Evolutionary conservation across 768 basidiomycete genomes (phyloP).

Genomic region (Xerocomellus chrysenteron): DNA sequence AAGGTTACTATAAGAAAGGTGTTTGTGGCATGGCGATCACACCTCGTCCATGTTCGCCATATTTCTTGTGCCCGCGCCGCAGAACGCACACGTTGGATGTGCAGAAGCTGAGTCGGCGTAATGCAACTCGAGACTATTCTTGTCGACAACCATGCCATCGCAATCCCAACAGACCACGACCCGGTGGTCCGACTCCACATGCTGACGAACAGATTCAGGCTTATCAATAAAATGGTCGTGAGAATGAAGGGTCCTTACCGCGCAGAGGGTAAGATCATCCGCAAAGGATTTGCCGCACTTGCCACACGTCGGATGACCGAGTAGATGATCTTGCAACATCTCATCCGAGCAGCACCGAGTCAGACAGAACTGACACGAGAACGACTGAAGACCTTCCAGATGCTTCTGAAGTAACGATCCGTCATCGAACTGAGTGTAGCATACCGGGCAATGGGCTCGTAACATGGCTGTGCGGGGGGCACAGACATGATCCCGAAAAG

Average conservation of each 20-base stretch:
- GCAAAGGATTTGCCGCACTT: slow-evolving; percentile 22
- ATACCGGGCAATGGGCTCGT: slow-evolving; percentile 21
- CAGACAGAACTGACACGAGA: slow-evolving; percentile 23
- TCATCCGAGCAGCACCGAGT: slow-evolving; percentile 23
- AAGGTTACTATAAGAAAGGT: not conserved
- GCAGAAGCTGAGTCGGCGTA: slow-evolving; percentile 19
- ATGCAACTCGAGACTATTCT: slow-evolving; percentile 17
- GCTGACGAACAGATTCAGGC: slow-evolving; percentile 10
- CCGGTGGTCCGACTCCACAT: slow-evolving; percentile 22
- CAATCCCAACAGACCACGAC: slow-evolving; percentile 33
- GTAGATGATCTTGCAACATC: slow-evolving; percentile 25
- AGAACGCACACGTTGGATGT: slow-evolving; percentile 23
- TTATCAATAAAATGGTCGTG: not conserved
- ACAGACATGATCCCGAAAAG: slow-evolving; percentile 16
- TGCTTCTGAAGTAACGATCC: slow-evolving; percentile 16
- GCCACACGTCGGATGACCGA: slow-evolving; percentile 23
- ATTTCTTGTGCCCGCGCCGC: slow-evolving; percentile 17
- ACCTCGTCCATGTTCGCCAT: slow-evolving; percentile 21
- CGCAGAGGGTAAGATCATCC: slow-evolving; percentile 19
- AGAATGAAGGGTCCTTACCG: slow-evolving; percentile 12
- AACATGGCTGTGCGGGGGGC: slow-evolving; percentile 1
- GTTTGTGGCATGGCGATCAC: not conserved
- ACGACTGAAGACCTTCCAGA: slow-evolving; percentile 6
- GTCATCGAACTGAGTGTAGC: slow-evolving; percentile 27
- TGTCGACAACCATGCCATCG: slow-evolving; percentile 25